Evolutionary conservation across 306 rosid genomes (phyloP).

Genomic region (Arachis hypogaea): DNA sequence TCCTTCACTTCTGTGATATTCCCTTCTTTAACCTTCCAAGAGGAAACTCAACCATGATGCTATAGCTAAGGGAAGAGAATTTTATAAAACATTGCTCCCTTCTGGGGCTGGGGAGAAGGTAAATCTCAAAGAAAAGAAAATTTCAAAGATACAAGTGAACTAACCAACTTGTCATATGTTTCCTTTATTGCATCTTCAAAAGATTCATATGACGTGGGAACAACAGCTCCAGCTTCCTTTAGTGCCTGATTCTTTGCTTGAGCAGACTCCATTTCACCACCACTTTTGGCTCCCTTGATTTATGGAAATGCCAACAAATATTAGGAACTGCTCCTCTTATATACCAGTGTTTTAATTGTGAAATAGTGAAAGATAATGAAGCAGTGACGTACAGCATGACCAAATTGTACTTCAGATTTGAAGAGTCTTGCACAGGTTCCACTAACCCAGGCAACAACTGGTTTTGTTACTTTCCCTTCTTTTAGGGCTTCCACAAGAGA

Average conservation of each 20-base stretch:
- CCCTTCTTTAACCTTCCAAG: slow-evolving; percentile 59
- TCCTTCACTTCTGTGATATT: slow-evolving; percentile 71
- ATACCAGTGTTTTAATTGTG: neutral
- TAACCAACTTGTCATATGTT: slow-evolving; percentile 75
- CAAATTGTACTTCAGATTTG: slow-evolving; percentile 93
- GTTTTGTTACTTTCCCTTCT: slow-evolving; percentile 86
- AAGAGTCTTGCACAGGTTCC: slow-evolving; percentile 94
- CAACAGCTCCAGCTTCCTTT: slow-evolving; percentile 84
- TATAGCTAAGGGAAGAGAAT: slow-evolving; percentile 17
- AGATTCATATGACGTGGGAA: slow-evolving; percentile 87
- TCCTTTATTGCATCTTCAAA: slow-evolving; percentile 73
- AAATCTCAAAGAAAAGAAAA: slow-evolving; percentile 12
- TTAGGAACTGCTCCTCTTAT: slow-evolving; percentile 20
- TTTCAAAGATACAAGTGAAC: slow-evolving; percentile 40
- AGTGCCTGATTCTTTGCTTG: slow-evolving; percentile 90
- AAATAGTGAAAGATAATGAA: slow-evolving; percentile 2
- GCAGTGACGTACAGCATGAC: slow-evolving; percentile 81
- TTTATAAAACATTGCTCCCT: neutral
- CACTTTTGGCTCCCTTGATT: slow-evolving; percentile 96
- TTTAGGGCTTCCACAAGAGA: slow-evolving; percentile 87
- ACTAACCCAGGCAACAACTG: slow-evolving; percentile 96
- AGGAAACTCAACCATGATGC: slow-evolving; percentile 25
- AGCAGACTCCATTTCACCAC: slow-evolving; percentile 92
- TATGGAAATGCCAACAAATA: slow-evolving; percentile 21
- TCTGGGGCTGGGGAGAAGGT: neutral